Percentiles rank a stretch among this genome's conserved stretches.
phyloP scores from a whole-genome alignment of 306 rosid species.

The Dalbergia cochinchinensis region DNA sequence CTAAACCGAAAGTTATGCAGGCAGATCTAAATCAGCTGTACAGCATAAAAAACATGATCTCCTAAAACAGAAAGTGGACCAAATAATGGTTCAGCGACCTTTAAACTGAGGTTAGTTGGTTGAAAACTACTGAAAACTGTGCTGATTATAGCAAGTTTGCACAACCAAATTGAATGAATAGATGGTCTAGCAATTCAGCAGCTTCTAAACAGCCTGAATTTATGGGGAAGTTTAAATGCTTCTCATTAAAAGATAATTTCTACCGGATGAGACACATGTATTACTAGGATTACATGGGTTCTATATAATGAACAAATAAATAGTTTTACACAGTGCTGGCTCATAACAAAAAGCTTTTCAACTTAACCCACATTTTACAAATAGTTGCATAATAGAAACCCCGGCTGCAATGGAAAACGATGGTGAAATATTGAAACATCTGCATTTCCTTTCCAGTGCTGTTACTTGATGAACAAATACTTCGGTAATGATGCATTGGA shows the following conservation, averaged over 20 bases:
- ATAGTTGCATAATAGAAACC: too few relatives aligned
- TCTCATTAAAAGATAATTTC: background rate
- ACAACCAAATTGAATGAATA: background rate
- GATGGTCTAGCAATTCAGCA: background rate
- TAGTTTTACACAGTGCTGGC: background rate
- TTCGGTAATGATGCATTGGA: slow-evolving; percentile 15
- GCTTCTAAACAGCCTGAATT: background rate
- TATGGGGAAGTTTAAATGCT: background rate
- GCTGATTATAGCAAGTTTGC: background rate
- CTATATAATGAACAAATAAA: slow-evolving; percentile 5
- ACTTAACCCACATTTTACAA: too few relatives aligned
- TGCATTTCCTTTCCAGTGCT: slow-evolving; percentile 14
- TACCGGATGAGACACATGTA: background rate
- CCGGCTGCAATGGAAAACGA: slow-evolving; percentile 7
- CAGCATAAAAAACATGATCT: background rate
- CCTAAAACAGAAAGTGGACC: background rate
- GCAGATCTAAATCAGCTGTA: background rate
- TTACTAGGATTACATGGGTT: slow-evolving; percentile 11
- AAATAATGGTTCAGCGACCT: slow-evolving; percentile 9
- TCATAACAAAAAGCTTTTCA: background rate
- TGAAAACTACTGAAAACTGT: background rate
- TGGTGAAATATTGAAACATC: slow-evolving; percentile 21
- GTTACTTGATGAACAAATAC: slow-evolving; percentile 13
- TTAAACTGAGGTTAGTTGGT: background rate
- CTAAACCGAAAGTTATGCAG: background rate